Percentiles rank a stretch among this genome's conserved stretches.
These are phyloP conservation scores for Zychaea mexicana DNA, from an alignment of 371 early-diverging fungal genomes.

Conservation along the genomic window DNA sequence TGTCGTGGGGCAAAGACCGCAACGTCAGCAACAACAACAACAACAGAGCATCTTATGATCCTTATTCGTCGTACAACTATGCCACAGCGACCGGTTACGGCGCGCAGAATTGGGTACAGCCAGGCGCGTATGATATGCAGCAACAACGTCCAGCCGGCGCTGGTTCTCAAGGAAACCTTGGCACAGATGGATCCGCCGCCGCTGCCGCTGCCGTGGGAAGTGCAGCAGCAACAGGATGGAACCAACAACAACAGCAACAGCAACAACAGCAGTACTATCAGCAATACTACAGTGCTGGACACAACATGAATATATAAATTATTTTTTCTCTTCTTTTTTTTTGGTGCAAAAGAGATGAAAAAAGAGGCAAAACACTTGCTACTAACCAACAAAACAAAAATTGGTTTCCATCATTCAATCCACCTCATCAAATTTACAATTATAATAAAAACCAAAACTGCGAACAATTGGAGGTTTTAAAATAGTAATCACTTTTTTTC, in stretches of 20 bases:
- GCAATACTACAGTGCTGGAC: conserved; percentile 27
- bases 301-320: conserved; percentile 21
- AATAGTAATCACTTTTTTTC: no score
- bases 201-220: conserved; percentile 11
- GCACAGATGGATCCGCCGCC: conserved; percentile 16
- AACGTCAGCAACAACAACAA: neutral
- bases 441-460: neutral
- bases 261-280: conserved; percentile 28
- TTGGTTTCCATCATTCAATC: no score
- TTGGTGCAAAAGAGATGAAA: no score
- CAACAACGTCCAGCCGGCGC: conserved; percentile 17
- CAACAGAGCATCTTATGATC: conserved; percentile 13
- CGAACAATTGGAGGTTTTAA: no score
- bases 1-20: conserved; percentile 89
- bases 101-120: conserved; percentile 18
- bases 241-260: conserved; percentile 9
- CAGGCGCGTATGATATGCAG: conserved; percentile 16
- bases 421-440: no score
- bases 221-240: conserved; percentile 17
- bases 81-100: conserved; percentile 2
- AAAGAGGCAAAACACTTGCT: no score
- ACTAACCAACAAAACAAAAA: no score
- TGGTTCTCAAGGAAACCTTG: conserved; percentile 4
- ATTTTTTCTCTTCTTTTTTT: neutral
- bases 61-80: conserved; percentile 16